Conservation (phyloP, 371 early-diverging fungal genomes). For the Mortierella sp. region DNA sequence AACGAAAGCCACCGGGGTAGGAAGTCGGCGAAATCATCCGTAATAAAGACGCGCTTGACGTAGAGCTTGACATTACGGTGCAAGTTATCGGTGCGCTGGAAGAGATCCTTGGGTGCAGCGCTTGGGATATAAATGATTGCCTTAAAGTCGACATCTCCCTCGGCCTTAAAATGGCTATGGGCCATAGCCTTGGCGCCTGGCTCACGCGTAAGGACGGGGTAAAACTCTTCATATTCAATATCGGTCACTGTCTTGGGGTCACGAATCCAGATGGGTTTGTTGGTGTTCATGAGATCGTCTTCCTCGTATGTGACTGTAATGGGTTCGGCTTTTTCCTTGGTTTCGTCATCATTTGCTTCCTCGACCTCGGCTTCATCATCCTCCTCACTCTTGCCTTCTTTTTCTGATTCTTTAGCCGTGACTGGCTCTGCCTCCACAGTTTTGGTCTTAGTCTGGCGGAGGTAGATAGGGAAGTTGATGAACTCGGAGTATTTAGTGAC, state of each 20-base stretch:
- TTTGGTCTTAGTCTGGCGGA: constrained; percentile 69
- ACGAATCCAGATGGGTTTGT: constrained; percentile 95
- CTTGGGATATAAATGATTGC: constrained; percentile 89
- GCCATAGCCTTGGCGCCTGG: constrained; percentile 69
- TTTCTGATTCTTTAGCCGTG: constrained; percentile 42
- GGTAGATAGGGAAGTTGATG: constrained; percentile 93
- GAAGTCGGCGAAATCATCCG: constrained; percentile 85
- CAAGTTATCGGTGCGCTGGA: constrained; percentile 71
- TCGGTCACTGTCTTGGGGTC: constrained; percentile 80
- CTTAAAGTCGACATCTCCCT: constrained; percentile 91
- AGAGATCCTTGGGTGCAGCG: constrained; percentile 74
- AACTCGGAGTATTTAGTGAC: constrained; percentile 92
- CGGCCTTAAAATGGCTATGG: constrained; percentile 86
- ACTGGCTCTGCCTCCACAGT: constrained; percentile 57
- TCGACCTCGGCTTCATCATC: constrained; percentile 63
- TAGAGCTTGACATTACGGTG: constrained; percentile 87
- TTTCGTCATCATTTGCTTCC: constrained; percentile 68
- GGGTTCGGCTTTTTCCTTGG: constrained; percentile 66
- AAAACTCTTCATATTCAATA: constrained; percentile 90
- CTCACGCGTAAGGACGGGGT: constrained; percentile 83
- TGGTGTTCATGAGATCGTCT: constrained; percentile 80
- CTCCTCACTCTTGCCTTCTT: constrained; percentile 55
- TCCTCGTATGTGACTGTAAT: constrained; percentile 65
- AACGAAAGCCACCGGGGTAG: constrained; percentile 81
- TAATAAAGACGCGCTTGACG: constrained; percentile 96